Base-by-base conservation (phyloP, 202 grass and related monocot genomes). In the Dendrocalamus latiflorus region DNA sequence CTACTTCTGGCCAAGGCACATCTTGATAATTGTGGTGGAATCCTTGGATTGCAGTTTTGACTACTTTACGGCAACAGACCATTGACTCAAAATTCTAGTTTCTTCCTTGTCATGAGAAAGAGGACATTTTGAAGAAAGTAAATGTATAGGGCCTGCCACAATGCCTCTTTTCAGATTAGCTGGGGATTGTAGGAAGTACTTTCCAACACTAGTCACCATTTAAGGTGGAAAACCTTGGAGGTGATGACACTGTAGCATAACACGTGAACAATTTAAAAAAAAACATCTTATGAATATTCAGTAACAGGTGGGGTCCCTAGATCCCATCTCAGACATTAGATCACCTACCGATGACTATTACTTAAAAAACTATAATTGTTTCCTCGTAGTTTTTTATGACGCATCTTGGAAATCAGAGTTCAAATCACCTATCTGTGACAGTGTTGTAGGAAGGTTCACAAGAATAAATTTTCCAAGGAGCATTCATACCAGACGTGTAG, bases 31-130 rank as follows among this genome's bases (percentile, higher is more conserved):
- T 78, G 37, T 48, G 36, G 56, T 54, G 57, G 18, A 75, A 45
- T 45, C 68, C 36, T 54, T 73, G 67, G 47, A 45, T 86, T 73
- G 49, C 47, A 55, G 49, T 57, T 86, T 68, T 28, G 77, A 56
- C 48, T 80, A 15, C 62, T 11, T 53, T 36, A 6, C 4, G 36
- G 3, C 21, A 60, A 58, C 38, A 44, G 4, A 15, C 4, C 54
- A 76, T 60, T 60, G 73, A 60, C 55, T 60, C 37, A 18, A 59
- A 59, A 12, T 28, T 43, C 21, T 12, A 44, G 54, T 12, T 43
- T 76, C 8, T 28, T 28, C 21, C 36, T 8, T 20, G 22, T 9
- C 74, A 62, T 30, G 5, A 26, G 67, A n/a, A 75, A 4, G 54
- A 59, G 12, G 9, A 18, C 9, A 61, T 14, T n/a, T 36, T 12